Evolutionary conservation across 2,329 filamentous ascomycete species (phyloP), one percentile per base, ranked within the genome.

Genomic region (Aspergillus glaucus): DNA sequence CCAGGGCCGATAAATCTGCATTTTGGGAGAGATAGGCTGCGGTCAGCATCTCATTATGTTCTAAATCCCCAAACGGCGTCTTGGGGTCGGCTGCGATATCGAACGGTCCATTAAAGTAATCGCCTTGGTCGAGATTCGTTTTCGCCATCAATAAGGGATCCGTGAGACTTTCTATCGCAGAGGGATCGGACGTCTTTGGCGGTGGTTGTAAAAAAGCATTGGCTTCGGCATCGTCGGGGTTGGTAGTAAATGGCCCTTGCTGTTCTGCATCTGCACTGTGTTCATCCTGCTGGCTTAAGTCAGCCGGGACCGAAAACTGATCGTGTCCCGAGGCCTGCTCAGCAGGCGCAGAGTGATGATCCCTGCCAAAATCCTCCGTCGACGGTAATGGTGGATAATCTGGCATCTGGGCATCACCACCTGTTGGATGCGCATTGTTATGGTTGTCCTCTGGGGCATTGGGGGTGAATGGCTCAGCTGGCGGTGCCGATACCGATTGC

Each of bases 21-120:
- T 59, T 55, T 43, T 70, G 64, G 17, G 65, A 63, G 28, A 70
- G 60, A 44, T 69, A 72, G 6, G 66, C 60, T n/a, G 65, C 62
- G 2, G 64, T 64, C 21, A 72, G 59, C 46, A 72, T 59, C 40
- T 70, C 68, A 49, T 70, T 68, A 26, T 71, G 69, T 22, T 69
- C 60, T 5, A 71, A 56, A 28, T 65, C 65, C 36, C 69, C 69
- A 26, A 69, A 59, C 12, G 66, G 59, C 42, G 62, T 63, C 49
- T 63, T 65, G 3, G 68, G 61, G 32, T 56, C 58, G 12, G 56
- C 55, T 14, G 60, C 56, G 36, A 66, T 55, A 43, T 70, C 67
- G 44, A 68, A 66, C 14, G 68, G 48, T 15, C 65, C 26, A 9
- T 7, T 57, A 22, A 71, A 65, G 34, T 70, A 58, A 15, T 65